Evolutionary conservation across 768 basidiomycete genomes (phyloP), one percentile per base, ranked within the genome.

Genomic region (Punctularia strigosozonata): DNA sequence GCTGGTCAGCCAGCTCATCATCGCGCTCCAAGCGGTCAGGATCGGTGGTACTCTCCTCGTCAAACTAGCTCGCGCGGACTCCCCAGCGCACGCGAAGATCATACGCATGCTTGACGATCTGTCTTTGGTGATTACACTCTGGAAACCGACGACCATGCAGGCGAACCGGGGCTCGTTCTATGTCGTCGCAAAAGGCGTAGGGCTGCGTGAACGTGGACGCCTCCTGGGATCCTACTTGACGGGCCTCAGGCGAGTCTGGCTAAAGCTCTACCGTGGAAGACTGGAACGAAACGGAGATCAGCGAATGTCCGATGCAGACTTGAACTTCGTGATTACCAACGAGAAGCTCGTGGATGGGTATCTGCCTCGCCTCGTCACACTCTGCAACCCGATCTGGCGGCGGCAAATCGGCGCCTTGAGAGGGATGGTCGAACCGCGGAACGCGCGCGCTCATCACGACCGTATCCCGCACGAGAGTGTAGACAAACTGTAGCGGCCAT

Each of bases 91-190:
- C 15, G 52, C 52, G 19, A 53, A 54, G 33, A 37, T 59, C 14
- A 43, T 62, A 1, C 55, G 46, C 44, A 38, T 58, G 36, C 46
- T 62, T 18, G 54, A 60, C 40, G 36, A 28, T 14, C 44, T 60
- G 31, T 55, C 50, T 17, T 37, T 43, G 4, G 37, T 41, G 12
- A 43, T 59, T 4, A 31, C 40, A 13, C 44, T 52, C 0, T 52
- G 48, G 46, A 62, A 62, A 38, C 58, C 60, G 2, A 34, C 47
- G 6, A 46, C 39, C 15, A 53, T 58, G 40, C 58, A 60, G 37
- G 41, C 41, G n/a, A 56, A 44, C 4, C 56, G 55, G 6, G 43
- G 49, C 12, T 57, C 54, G 4, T 60, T 59, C 42, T 61, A 61
- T 38, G 51, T 50, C 23, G 43, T 59, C 22, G 58, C 53, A 14